phyloP scores from a whole-genome alignment of 495 filamentous ascomycete species.

The Neurospora sp. region DNA sequence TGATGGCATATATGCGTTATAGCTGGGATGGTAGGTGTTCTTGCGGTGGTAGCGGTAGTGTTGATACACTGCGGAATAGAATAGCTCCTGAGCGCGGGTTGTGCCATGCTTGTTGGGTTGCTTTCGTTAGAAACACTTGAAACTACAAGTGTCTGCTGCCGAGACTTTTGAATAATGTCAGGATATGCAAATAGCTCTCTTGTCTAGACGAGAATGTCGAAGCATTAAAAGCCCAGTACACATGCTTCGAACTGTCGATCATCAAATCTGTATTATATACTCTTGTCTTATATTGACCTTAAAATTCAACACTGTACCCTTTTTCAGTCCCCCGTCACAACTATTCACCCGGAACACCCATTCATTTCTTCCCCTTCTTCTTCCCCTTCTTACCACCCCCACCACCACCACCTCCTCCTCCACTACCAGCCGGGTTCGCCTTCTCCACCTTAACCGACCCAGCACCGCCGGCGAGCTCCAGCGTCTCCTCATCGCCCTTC shows the following conservation, averaged over 20 bases:
- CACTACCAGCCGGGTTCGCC: slow-evolving; percentile 19
- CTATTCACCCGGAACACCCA: background rate
- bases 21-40: too few relatives aligned
- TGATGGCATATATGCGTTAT: background rate
- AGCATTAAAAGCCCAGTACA: background rate
- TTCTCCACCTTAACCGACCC: slow-evolving; percentile 49
- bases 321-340: background rate
- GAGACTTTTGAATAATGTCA: background rate
- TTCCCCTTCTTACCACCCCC: slow-evolving; percentile 43
- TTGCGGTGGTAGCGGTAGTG: too few relatives aligned
- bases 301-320: background rate
- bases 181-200: background rate
- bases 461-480: slow-evolving; percentile 53
- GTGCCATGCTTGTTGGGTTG: background rate
- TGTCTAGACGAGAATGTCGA: background rate
- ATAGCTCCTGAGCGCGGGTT: background rate
- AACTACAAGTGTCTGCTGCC: too few relatives aligned
- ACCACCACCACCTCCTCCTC: slow-evolving; percentile 28
- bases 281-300: background rate
- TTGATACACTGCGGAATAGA: background rate
- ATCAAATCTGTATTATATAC: background rate
- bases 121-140: too few relatives aligned
- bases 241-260: background rate
- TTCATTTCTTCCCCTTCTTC: slow-evolving; percentile 64
- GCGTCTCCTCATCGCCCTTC: slow-evolving; percentile 49